Conservation (phyloP, 2,329 filamentous ascomycete species). For the Teratosphaeria zuluensis region DNA sequence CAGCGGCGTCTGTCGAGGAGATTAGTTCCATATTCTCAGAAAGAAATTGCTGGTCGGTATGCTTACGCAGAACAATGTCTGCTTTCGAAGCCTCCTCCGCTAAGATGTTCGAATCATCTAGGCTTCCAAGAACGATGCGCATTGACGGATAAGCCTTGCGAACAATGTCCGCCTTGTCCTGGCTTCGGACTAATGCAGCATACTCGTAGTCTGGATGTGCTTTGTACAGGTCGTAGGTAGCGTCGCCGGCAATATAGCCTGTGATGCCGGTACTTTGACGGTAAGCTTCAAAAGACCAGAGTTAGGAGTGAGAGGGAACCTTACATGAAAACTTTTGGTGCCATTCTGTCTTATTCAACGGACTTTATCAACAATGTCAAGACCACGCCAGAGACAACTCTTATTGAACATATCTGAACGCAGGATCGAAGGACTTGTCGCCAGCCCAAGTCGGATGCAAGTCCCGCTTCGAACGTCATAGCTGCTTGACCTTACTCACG, state of each 20-base stretch:
- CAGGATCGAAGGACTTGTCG: too few species aligned
- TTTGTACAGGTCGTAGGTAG: slow-evolving; percentile 34
- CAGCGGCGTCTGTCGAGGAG: slow-evolving; percentile 30
- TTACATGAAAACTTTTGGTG: slow-evolving; percentile 22
- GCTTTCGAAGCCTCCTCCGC: slow-evolving; percentile 39
- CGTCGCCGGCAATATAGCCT: slow-evolving; percentile 39
- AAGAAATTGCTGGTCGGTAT: neutral
- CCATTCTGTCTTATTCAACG: slow-evolving; percentile 7
- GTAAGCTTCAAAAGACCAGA: neutral
- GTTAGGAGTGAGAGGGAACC: neutral
- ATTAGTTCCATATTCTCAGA: neutral
- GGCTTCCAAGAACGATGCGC: slow-evolving; percentile 42
- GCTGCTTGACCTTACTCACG: neutral
- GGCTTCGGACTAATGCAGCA: slow-evolving; percentile 40
- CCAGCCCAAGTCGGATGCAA: neutral
- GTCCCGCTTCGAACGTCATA: neutral
- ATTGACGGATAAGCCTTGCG: slow-evolving; percentile 26
- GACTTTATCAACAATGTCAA: too few species aligned
- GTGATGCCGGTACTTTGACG: slow-evolving; percentile 20
- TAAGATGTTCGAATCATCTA: slow-evolving; percentile 38
- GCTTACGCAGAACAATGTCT: slow-evolving; percentile 41
- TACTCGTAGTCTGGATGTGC: slow-evolving; percentile 42
- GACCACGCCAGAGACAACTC: too few species aligned
- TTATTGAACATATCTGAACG: too few species aligned
- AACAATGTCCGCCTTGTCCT: slow-evolving; percentile 38